Base-by-base conservation (phyloP, 495 filamentous ascomycete species). In the Penicillium subrubescens region DNA sequence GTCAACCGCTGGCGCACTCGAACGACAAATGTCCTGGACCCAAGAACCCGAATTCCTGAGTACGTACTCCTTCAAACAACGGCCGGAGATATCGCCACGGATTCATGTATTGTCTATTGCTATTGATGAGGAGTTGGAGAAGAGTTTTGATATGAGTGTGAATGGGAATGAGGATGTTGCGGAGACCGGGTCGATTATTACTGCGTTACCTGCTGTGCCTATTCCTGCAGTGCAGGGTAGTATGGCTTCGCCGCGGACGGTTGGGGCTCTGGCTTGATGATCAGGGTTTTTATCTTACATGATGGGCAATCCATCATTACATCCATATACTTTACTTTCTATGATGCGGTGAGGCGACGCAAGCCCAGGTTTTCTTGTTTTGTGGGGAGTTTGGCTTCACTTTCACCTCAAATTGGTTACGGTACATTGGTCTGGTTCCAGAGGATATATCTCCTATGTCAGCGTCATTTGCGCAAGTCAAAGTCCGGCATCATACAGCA, bases 21-120 rank as follows among this genome's bases (percentile, higher is more conserved):
- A 69, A 10, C 67, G 17, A 33, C 73, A 78, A 54, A 74, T 78
- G 76, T 69, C 73, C 11, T 78, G 74, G 74, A 35, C 73, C 14
- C 73, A 72, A 17, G 71, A 75, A 53, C 63, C 71, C 10, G 73
- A 74, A n/a, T 41, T 63, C n/a, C 25, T 75, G 59, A 76, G 74
- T 60, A 77, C 71, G 2, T 78, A 78, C 55, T 75, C 76, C 0
- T 67, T 81, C 52, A 81, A 76, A 46, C 67, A 71, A 29, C 69
- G 71, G 55, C 67, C 68, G 11, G 70, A 67, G 25, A 59, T 55
- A 27, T 73, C 70, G 0, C 78, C 78, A 12, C 71, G 73, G 23
- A 70, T 81, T 14, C 78, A 79, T 64, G 70, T 78, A 0, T 41
- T 76, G n/a, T 75, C 77, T 3, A 72, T 75, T 14, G 69, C 75